Base-by-base conservation (phyloP, 768 basidiomycete genomes). In the Agaricus blazei region DNA sequence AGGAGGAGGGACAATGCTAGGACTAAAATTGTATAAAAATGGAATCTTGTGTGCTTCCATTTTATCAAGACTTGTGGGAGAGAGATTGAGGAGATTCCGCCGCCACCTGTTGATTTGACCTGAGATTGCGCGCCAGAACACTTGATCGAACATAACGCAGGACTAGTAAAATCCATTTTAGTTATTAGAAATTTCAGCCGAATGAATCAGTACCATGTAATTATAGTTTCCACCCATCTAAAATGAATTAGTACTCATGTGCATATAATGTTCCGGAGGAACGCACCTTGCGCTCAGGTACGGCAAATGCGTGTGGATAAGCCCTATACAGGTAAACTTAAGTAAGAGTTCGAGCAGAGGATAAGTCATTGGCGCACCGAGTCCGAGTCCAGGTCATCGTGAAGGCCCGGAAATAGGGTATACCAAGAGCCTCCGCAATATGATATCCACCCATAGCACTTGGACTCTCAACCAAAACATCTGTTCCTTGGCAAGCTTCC, bases 321-420 rank as follows among this genome's bases (percentile, higher is more conserved):
- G 90, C 94, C 64, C 90, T 89, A 52, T 7, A 34, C 49, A 8
- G 37, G 36, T 49, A 41, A 54, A 50, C 43, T 23, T 58, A 26
- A 64, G 62, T 36, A 36, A 28, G 34, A 27, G 9, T n/a, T 27
- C 6, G n/a, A n/a, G 51, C 12, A 43, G 53, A 48, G 41, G 11
- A 14, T 42, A 26, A 23, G 47, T 15, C 8, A 19, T 19, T 37
- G 36, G 40, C 63, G 36, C 58, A 81, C 88, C 93, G 82, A 27
- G 96, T 98, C 51, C 96, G 81, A 11, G 92, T 88, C 95, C 96
- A 98, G 0, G 91, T 92, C 97, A 98, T 98, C 0, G 95, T 96
- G 67, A 98, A 97, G 7, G 93, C 93, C 56, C 93, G 78, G 72
- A 88, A 99, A 68, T 96, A 99, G 1, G 96, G 96, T 38, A 98